Evolutionary conservation across 352 stramenopile species (phyloP).

Genomic region (Globisporangium spinosum): DNA sequence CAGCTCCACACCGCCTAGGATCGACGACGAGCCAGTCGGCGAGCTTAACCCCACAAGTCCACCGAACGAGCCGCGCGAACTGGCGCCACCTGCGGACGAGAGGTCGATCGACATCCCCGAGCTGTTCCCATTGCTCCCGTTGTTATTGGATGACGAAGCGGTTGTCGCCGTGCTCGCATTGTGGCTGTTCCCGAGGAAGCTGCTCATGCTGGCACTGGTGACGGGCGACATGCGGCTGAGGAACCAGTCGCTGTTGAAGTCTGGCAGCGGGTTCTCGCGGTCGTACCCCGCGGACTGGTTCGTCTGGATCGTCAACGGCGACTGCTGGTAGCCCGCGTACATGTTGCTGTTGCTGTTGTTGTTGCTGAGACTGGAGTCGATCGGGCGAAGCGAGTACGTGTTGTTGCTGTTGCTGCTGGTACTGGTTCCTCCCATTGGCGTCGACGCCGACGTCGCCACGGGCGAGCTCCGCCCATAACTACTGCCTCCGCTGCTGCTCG

Average conservation of each 20-base stretch:
- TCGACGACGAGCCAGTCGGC: slow-evolving; percentile 30
- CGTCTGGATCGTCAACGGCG: slow-evolving; percentile 15
- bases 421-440: slow-evolving; percentile 1
- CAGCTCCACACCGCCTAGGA: slow-evolving; percentile 57
- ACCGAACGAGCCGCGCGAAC: slow-evolving; percentile 8
- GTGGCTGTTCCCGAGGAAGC: slow-evolving; percentile 1
- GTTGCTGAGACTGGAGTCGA: slow-evolving; percentile 14
- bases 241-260: slow-evolving; percentile 49
- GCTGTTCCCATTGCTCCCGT: neutral
- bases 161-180: neutral
- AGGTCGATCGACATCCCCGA: slow-evolving; percentile 16
- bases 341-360: slow-evolving; percentile 19
- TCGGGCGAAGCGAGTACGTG: slow-evolving; percentile 19
- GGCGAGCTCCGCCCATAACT: slow-evolving; percentile 24
- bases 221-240: slow-evolving; percentile 23
- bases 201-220: slow-evolving; percentile 11
- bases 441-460: slow-evolving; percentile 9
- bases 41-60: slow-evolving; percentile 20
- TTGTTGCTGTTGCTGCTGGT: slow-evolving; percentile 1
- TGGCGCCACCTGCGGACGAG: neutral
- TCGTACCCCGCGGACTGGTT: slow-evolving; percentile 29
- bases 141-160: slow-evolving; percentile 10
- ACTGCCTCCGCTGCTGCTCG: slow-evolving; percentile 24
- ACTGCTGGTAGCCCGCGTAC: slow-evolving; percentile 21
- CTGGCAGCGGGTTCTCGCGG: slow-evolving; percentile 39